Evolutionary conservation across 345 rosid genomes (phyloP).

Genomic region (Salix purpurea): DNA sequence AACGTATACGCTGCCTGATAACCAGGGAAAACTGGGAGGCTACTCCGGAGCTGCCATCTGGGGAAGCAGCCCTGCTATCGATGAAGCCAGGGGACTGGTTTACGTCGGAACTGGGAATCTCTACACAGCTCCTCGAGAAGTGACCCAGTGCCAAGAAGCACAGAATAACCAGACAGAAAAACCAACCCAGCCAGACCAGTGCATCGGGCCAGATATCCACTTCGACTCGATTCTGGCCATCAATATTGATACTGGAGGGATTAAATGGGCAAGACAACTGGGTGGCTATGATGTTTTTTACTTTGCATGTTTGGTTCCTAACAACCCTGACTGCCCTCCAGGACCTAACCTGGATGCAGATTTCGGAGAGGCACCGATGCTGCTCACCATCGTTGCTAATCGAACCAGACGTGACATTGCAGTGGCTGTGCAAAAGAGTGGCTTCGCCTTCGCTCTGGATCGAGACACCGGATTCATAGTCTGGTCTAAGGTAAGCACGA

Average conservation of each 20-base stretch:
- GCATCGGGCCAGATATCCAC: slow-evolving; percentile 33
- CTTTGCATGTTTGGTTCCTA: slow-evolving; percentile 37
- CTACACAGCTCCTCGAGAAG: slow-evolving; percentile 34
- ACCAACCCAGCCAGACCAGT: slow-evolving; percentile 38
- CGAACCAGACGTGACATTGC: slow-evolving; percentile 18
- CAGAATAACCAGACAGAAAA: slow-evolving; percentile 34
- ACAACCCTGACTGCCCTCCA: slow-evolving; percentile 46
- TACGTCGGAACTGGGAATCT: slow-evolving; percentile 43
- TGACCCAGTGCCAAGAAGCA: slow-evolving; percentile 31
- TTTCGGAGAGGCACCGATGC: slow-evolving; percentile 46
- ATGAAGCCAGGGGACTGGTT: slow-evolving; percentile 25
- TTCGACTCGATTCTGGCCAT: slow-evolving; percentile 35
- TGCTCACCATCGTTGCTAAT: slow-evolving; percentile 21
- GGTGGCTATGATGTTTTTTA: slow-evolving; percentile 43
- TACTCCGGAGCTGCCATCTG: slow-evolving; percentile 43
- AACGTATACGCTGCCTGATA: slow-evolving; percentile 42
- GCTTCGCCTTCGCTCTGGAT: slow-evolving; percentile 47
- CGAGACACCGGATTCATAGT: slow-evolving; percentile 33
- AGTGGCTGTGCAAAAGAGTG: slow-evolving; percentile 45
- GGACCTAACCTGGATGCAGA: slow-evolving; percentile 56
- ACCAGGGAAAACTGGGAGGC: slow-evolving; percentile 34
- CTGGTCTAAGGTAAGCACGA: slow-evolving; percentile 39
- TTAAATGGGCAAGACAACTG: slow-evolving; percentile 36
- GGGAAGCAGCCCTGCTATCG: slow-evolving; percentile 55
- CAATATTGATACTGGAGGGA: slow-evolving; percentile 26